phyloP scores from a whole-genome alignment of 306 rosid species.

The Fragaria nilgerrensis region DNA sequence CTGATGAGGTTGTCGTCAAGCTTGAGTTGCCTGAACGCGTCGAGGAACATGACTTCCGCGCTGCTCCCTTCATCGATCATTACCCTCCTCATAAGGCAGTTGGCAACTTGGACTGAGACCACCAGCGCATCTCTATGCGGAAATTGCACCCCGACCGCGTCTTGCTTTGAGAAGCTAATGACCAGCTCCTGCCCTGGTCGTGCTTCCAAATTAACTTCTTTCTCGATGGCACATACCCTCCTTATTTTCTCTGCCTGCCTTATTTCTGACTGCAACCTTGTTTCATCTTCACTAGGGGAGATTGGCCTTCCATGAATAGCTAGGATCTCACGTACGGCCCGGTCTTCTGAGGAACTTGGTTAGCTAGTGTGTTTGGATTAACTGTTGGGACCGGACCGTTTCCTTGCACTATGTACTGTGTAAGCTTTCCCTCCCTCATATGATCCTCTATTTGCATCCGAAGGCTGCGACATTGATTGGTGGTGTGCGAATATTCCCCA shows the following conservation, averaged over 20 bases:
- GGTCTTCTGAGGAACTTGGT: background rate
- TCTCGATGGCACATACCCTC: background rate
- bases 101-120: background rate
- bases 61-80: background rate
- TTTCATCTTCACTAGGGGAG: background rate
- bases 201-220: background rate
- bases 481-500: background rate
- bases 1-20: background rate
- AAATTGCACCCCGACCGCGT: background rate
- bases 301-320: background rate
- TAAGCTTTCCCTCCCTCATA: background rate
- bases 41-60: background rate
- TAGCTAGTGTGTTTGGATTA: rapidly evolving
- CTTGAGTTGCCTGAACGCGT: background rate
- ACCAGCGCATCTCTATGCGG: background rate
- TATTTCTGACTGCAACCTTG: background rate
- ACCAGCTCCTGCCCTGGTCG: background rate
- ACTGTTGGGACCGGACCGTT: rapidly evolving
- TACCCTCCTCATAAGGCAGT: background rate
- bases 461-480: background rate
- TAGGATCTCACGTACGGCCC: background rate
- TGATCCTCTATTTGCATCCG: background rate
- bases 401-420: background rate
- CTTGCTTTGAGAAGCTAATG: background rate
- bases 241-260: background rate